Evolutionary conservation across 2,329 filamentous ascomycete genomes (phyloP).

Genomic region (Diaporthe ampelina): DNA sequence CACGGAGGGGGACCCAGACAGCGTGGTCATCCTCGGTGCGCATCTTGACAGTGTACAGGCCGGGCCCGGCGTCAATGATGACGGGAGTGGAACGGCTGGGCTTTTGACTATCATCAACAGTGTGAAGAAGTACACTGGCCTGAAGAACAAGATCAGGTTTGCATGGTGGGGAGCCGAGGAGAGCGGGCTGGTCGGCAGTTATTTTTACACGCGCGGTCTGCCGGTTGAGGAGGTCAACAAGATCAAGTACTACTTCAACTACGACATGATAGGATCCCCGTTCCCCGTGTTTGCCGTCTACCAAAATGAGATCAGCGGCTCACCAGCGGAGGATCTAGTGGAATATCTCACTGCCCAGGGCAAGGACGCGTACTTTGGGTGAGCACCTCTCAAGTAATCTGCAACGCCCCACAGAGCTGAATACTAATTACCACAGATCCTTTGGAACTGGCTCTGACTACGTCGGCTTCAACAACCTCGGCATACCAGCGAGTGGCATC

Average conservation of each 20-base stretch:
- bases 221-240: conserved; percentile 50
- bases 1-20: conserved; percentile 57
- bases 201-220: conserved; percentile 55
- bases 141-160: conserved; percentile 57
- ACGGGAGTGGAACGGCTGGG: conserved; percentile 58
- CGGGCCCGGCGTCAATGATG: conserved; percentile 62
- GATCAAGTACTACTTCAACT: conserved; percentile 57
- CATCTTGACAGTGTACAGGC: conserved; percentile 60
- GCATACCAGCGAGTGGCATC: conserved; percentile 69
- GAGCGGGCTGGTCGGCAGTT: conserved; percentile 53
- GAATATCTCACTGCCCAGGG: conserved; percentile 45
- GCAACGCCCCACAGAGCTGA: too few relatives aligned
- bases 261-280: conserved; percentile 57
- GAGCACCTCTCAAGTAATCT: neutral
- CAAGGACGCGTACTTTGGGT: conserved; percentile 43
- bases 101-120: conserved; percentile 54
- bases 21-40: conserved; percentile 58
- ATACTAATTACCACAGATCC: conserved; percentile 50
- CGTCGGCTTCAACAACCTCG: conserved; percentile 68
- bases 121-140: conserved; percentile 48
- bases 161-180: conserved; percentile 63
- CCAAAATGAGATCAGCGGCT: conserved; percentile 41
- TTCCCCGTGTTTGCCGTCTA: conserved; percentile 50
- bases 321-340: neutral
- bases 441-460: conserved; percentile 74